A percentile compares a stretch with the other conserved stretches of the same genome.
phyloP scores from a whole-genome alignment of 345 rosid species.

The Raphanus sativus region DNA sequence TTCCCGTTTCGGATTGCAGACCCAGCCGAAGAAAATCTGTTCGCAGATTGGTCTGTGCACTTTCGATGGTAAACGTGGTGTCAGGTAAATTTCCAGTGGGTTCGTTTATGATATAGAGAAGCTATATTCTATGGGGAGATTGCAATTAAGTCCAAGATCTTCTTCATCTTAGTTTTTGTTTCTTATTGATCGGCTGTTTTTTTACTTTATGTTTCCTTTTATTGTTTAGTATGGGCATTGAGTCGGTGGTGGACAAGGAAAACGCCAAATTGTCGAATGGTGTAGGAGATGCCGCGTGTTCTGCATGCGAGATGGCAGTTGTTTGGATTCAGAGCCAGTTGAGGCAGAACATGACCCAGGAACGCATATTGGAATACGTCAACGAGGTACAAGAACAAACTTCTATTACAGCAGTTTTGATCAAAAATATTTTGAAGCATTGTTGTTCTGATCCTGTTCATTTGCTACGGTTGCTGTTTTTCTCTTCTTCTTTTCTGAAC shows the following conservation, averaged over 20 bases:
- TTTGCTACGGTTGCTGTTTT: background rate
- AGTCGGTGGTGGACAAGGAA: slow-evolving; percentile 66
- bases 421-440: background rate
- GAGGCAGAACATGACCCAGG: slow-evolving; percentile 71
- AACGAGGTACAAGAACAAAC: slow-evolving; percentile 47
- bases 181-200: background rate
- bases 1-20: slow-evolving; percentile 37
- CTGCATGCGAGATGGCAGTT: slow-evolving; percentile 91
- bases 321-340: slow-evolving; percentile 87
- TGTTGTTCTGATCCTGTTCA: slow-evolving; percentile 9
- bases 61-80: slow-evolving; percentile 76
- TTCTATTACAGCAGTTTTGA: background rate
- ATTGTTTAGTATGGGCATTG: slow-evolving; percentile 59
- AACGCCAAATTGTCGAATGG: slow-evolving; percentile 41
- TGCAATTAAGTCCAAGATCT: background rate
- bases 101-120: background rate
- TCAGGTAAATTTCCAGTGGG: slow-evolving; percentile 53
- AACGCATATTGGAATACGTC: slow-evolving; percentile 56
- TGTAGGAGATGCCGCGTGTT: slow-evolving; percentile 57
- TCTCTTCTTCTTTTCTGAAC: slow-evolving; percentile 4
- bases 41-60: slow-evolving; percentile 84
- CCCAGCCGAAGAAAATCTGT: slow-evolving; percentile 72
- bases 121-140: background rate
- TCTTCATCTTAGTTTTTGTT: slow-evolving; percentile 11
- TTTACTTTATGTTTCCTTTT: background rate